Evolutionary conservation across 2,329 filamentous ascomycete species (phyloP).

Genomic region (Fusarium sp.): DNA sequence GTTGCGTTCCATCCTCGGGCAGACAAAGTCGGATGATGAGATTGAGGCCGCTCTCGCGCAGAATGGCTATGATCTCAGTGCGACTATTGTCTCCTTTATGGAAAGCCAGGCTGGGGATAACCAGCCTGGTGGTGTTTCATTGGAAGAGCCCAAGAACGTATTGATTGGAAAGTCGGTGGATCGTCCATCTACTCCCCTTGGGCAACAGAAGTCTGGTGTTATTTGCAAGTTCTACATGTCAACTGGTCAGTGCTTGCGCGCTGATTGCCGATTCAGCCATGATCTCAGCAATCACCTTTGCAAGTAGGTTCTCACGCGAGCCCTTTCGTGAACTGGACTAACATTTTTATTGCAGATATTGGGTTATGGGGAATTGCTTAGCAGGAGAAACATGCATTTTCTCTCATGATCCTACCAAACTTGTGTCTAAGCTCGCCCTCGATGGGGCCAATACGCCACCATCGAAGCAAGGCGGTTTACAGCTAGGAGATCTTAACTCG

Average conservation of each 20-base stretch:
- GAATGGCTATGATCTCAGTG: slow-evolving; percentile 93
- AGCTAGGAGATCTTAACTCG: slow-evolving; percentile 84
- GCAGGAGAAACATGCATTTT: slow-evolving; percentile 96
- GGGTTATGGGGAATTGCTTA: slow-evolving; percentile 94
- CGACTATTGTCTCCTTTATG: slow-evolving; percentile 91
- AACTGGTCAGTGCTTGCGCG: slow-evolving; percentile 93
- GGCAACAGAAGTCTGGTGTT: slow-evolving; percentile 83
- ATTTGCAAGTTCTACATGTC: slow-evolving; percentile 98
- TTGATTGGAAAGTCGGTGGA: slow-evolving; percentile 93
- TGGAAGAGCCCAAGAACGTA: slow-evolving; percentile 72
- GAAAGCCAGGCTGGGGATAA: slow-evolving; percentile 67
- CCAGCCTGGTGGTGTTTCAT: slow-evolving; percentile 49
- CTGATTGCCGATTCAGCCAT: slow-evolving; percentile 97
- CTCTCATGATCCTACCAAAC: slow-evolving; percentile 91
- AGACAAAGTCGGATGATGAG: slow-evolving; percentile 90
- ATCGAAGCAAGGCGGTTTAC: slow-evolving; percentile 74
- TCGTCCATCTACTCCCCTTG: slow-evolving; percentile 80
- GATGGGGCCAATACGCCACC: slow-evolving; percentile 76
- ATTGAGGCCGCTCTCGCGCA: slow-evolving; percentile 90
- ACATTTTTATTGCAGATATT: slow-evolving; percentile 73
- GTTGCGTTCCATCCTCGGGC: slow-evolving; percentile 91
- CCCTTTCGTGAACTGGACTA: background rate
- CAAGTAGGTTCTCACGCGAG: slow-evolving; percentile 78
- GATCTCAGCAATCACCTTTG: slow-evolving; percentile 95
- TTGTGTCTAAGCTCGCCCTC: slow-evolving; percentile 84